phyloP scores from a whole-genome alignment of 345 rosid species.

The Salix viminalis region DNA sequence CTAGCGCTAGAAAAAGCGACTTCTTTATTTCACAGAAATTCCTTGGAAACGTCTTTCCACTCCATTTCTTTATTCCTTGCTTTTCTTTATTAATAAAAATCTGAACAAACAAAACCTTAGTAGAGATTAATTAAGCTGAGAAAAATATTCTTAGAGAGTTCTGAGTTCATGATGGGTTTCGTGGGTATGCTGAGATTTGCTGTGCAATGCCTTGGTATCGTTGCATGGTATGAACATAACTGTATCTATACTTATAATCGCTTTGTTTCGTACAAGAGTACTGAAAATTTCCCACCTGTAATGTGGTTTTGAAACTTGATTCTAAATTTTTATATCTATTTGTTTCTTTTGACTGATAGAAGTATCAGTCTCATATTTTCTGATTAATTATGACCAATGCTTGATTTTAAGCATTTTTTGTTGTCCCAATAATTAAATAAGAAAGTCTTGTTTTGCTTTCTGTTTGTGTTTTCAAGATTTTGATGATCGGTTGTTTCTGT shows the following conservation, averaged over 20 bases:
- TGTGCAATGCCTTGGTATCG: slow-evolving; percentile 10
- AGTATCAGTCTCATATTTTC: background rate
- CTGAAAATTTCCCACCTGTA: background rate
- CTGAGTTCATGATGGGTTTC: slow-evolving; percentile 13
- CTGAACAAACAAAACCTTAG: background rate
- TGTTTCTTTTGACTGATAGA: background rate
- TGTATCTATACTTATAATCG: background rate
- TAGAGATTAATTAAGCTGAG: background rate
- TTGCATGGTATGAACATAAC: slow-evolving; percentile 24
- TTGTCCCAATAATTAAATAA: background rate
- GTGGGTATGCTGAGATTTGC: slow-evolving; percentile 13
- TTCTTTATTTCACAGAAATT: background rate
- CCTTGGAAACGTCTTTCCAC: background rate
- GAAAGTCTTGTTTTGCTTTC: background rate
- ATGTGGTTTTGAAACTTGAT: background rate
- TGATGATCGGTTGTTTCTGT: background rate
- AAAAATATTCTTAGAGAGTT: background rate
- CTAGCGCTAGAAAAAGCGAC: background rate
- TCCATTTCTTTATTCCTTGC: background rate
- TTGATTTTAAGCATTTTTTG: background rate
- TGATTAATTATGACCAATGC: background rate
- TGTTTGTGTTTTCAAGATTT: background rate
- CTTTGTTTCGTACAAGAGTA: background rate
- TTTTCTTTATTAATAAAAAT: background rate
- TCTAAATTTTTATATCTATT: background rate